A percentile compares a stretch with the other conserved stretches of the same genome.
Evolutionary conservation across 2,329 filamentous ascomycete species (phyloP).

Genomic region (Diaporthe humulicola): DNA sequence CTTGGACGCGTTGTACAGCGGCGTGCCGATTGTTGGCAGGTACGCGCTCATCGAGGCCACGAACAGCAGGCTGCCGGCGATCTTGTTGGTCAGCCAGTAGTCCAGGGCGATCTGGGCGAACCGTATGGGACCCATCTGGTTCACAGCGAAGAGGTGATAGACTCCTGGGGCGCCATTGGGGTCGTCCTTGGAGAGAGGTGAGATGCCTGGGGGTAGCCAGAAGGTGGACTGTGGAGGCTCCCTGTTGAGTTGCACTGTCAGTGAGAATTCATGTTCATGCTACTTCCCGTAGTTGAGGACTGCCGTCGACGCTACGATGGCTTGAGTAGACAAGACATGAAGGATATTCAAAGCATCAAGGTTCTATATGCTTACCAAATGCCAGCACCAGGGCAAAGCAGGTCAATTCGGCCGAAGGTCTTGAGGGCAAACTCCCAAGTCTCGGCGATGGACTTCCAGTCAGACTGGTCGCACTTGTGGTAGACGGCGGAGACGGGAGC

Average conservation of each 20-base stretch:
- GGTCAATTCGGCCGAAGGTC: conserved; percentile 41
- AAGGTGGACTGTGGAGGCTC: conserved; percentile 44
- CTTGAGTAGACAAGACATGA: not conserved
- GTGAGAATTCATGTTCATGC: not conserved
- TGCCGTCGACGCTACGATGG: no score
- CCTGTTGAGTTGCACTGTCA: not conserved
- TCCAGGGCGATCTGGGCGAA: conserved; percentile 46
- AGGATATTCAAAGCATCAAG: not conserved
- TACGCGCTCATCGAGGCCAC: conserved; percentile 29
- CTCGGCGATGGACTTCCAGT: conserved; percentile 47
- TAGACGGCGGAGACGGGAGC: conserved; percentile 24
- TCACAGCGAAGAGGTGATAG: conserved; percentile 44
- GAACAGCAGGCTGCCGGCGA: conserved; percentile 31
- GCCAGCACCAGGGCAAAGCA: conserved; percentile 41
- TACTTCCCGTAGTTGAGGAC: no score
- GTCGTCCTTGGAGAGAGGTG: conserved; percentile 40
- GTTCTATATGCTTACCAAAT: conserved; percentile 21
- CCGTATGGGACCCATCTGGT: conserved; percentile 43
- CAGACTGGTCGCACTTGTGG: conserved; percentile 41
- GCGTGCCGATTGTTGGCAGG: conserved; percentile 32
- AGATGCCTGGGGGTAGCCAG: conserved; percentile 44
- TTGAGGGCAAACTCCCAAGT: conserved; percentile 39
- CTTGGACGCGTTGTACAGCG: conserved; percentile 41
- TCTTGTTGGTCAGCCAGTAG: conserved; percentile 40
- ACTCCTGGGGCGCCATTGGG: conserved; percentile 39